Conservation (phyloP, 2,329 filamentous ascomycete species). For the Colletotrichum theobromicola region DNA sequence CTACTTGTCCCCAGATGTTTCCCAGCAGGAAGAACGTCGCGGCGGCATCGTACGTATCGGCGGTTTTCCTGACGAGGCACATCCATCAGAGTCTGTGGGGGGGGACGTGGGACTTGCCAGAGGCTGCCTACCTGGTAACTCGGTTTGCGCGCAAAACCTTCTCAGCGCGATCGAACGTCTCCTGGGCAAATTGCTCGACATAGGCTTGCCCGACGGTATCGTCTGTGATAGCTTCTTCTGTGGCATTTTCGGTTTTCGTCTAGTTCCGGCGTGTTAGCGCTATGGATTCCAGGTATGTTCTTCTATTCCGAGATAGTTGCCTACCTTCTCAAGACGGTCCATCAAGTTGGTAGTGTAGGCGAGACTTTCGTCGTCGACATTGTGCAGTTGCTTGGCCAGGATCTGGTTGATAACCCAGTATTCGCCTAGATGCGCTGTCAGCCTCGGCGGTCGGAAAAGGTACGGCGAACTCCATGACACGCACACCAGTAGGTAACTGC, state of each 20-base stretch:
- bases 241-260: slow-evolving; percentile 74
- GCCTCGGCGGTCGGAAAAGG: neutral
- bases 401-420: slow-evolving; percentile 96
- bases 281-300: neutral
- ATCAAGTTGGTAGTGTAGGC: slow-evolving; percentile 83
- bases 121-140: slow-evolving; percentile 62
- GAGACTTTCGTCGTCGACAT: slow-evolving; percentile 76
- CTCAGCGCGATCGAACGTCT: slow-evolving; percentile 86
- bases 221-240: slow-evolving; percentile 84
- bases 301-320: neutral
- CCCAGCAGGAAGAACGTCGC: slow-evolving; percentile 90
- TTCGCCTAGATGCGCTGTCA: slow-evolving; percentile 61
- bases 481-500: slow-evolving; percentile 95
- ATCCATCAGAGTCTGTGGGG: neutral
- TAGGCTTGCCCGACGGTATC: slow-evolving; percentile 88
- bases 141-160: slow-evolving; percentile 82
- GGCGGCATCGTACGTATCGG: slow-evolving; percentile 91
- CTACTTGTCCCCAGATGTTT: slow-evolving; percentile 80
- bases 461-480: slow-evolving; percentile 35
- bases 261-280: slow-evolving; percentile 32
- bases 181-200: slow-evolving; percentile 90
- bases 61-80: slow-evolving; percentile 71
- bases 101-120: neutral
- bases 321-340: slow-evolving; percentile 85
- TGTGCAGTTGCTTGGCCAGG: slow-evolving; percentile 80